These are phyloP conservation scores for Saccharomyces paradoxus DNA, from an alignment of 805 yeast species.

Conservation along the genomic window DNA sequence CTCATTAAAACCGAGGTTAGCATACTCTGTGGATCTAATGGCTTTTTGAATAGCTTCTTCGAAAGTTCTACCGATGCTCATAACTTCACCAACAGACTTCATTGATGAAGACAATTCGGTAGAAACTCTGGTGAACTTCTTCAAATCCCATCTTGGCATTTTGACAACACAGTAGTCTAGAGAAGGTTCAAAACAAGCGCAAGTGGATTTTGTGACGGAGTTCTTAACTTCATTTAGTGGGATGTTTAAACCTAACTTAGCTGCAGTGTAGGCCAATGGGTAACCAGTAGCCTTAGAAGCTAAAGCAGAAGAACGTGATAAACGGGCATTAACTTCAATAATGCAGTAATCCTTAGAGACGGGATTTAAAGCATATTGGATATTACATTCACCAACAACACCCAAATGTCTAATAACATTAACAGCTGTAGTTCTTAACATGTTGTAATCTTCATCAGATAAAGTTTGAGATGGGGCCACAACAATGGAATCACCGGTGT, in stretches of 20 bases:
- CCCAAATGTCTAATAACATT: slow-evolving; percentile 95
- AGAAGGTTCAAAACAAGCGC: slow-evolving; percentile 96
- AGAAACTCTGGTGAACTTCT: slow-evolving; percentile 89
- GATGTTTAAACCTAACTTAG: slow-evolving; percentile 87
- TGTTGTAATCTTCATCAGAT: slow-evolving; percentile 93
- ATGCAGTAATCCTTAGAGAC: slow-evolving; percentile 90
- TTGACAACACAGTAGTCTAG: slow-evolving; percentile 93
- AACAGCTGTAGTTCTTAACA: slow-evolving; percentile 96
- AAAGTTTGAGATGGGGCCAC: slow-evolving; percentile 98
- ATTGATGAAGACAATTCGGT: slow-evolving; percentile 81
- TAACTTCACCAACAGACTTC: slow-evolving; percentile 99
- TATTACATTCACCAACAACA: slow-evolving; percentile 98
- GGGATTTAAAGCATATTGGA: slow-evolving; percentile 94
- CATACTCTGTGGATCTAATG: slow-evolving; percentile 84
- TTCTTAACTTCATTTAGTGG: slow-evolving; percentile 87
- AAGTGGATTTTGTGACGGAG: slow-evolving; percentile 87
- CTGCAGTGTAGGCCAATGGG: slow-evolving; percentile 97
- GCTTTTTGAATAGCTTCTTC: slow-evolving; percentile 98
- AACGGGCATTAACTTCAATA: slow-evolving; percentile 95
- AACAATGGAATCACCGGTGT: slow-evolving; percentile 97
- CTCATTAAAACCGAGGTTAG: slow-evolving; percentile 85
- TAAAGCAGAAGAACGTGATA: slow-evolving; percentile 96
- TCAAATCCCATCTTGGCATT: slow-evolving; percentile 98
- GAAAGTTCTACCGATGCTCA: slow-evolving; percentile 94
- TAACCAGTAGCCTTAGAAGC: slow-evolving; percentile 99